Conservation (phyloP, 257 asterid species). For the Nicotiana sylvestris region DNA sequence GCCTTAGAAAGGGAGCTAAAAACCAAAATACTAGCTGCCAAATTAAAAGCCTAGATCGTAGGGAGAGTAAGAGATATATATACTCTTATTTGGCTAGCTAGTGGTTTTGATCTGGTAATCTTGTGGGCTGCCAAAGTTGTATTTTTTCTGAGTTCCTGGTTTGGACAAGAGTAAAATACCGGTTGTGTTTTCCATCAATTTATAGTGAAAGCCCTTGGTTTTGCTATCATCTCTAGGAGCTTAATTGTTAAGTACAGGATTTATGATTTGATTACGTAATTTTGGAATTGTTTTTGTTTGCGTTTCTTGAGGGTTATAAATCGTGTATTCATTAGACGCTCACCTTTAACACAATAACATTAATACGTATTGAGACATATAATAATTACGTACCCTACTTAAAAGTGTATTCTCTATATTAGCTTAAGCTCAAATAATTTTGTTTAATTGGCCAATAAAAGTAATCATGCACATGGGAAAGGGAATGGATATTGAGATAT, state of each 20-base stretch:
- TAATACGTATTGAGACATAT: too few species aligned
- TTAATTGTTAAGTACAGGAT: background rate
- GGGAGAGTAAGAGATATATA: background rate
- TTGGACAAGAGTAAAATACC: background rate
- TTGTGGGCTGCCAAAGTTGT: slow-evolving; percentile 16
- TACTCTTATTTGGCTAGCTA: background rate
- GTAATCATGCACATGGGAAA: too few species aligned
- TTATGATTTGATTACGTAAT: background rate
- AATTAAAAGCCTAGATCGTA: background rate
- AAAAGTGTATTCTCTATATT: too few species aligned
- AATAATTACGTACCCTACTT: too few species aligned
- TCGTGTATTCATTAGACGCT: too few species aligned
- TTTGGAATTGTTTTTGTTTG: too few species aligned
- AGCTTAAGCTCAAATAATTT: too few species aligned
- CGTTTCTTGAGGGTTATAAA: too few species aligned
- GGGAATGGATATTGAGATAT: too few species aligned
- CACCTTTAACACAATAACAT: too few species aligned
- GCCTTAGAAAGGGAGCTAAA: background rate
- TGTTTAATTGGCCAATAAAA: too few species aligned
- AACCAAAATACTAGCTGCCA: slow-evolving; percentile 11
- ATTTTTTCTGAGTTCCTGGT: background rate
- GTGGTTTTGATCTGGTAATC: background rate
- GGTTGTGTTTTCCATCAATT: background rate
- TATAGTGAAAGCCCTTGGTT: background rate
- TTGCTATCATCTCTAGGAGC: background rate